These are phyloP conservation scores for Rhizomucor pusillus DNA, from an alignment of 371 early-diverging fungal genomes.

Conservation along the genomic window DNA sequence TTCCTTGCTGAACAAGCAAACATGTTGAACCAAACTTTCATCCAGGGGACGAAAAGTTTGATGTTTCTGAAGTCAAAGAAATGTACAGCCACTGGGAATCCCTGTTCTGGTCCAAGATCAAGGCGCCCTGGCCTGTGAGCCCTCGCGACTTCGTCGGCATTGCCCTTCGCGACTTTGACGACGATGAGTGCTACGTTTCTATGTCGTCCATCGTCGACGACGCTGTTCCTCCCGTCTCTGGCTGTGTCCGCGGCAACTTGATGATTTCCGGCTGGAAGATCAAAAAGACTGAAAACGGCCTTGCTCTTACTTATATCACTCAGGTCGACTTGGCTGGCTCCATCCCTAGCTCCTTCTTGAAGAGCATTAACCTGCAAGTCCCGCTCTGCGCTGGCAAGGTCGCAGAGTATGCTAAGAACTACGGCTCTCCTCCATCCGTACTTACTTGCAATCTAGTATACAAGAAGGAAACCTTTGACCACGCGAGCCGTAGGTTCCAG, in stretches of 20 bases:
- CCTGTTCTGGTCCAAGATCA: slow-evolving; percentile 1
- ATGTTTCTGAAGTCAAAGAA: slow-evolving; percentile 27
- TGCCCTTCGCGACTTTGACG: slow-evolving; percentile 6
- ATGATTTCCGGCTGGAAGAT: slow-evolving; percentile 46
- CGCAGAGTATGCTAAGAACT: slow-evolving; percentile 27
- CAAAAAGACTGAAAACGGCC: slow-evolving; percentile 25
- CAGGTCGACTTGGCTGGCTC: slow-evolving; percentile 44
- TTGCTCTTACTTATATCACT: slow-evolving; percentile 40
- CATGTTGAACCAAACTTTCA: not conserved
- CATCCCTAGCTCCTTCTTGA: slow-evolving; percentile 38
- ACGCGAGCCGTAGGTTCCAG: slow-evolving; percentile 16
- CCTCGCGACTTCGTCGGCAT: slow-evolving; percentile 11
- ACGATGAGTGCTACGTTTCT: slow-evolving; percentile 10
- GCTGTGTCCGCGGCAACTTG: slow-evolving; percentile 37
- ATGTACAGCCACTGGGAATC: slow-evolving; percentile 7
- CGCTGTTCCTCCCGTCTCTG: slow-evolving; percentile 12
- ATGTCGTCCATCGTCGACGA: slow-evolving; percentile 26
- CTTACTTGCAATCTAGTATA: slow-evolving; percentile 14
- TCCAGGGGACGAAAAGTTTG: slow-evolving; percentile 27
- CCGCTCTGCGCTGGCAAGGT: slow-evolving; percentile 47
- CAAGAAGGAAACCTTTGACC: slow-evolving; percentile 33
- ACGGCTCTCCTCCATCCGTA: slow-evolving; percentile 34
- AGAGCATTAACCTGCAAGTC: slow-evolving; percentile 36
- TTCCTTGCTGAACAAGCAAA: not conserved
- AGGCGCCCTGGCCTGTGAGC: slow-evolving; percentile 8